Conservation (phyloP, 2,329 filamentous ascomycete genomes). For the Neofusicoccum parvum region DNA sequence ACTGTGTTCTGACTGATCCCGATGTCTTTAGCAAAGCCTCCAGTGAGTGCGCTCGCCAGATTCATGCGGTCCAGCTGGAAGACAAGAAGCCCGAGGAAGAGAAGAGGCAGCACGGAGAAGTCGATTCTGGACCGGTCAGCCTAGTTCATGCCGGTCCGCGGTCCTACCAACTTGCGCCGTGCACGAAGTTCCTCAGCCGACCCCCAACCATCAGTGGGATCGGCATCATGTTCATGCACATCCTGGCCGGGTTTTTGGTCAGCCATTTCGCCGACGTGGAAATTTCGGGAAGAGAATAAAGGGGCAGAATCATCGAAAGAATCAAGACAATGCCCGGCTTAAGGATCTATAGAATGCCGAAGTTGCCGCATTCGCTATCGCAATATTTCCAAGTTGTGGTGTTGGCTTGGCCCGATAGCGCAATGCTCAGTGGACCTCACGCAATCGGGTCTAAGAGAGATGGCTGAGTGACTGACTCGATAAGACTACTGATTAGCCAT, state of each 20-base stretch:
- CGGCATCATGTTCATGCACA: neutral
- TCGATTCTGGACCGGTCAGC: slow-evolving; percentile 46
- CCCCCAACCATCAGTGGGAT: neutral
- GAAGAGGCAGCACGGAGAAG: slow-evolving; percentile 50
- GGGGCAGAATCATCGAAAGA: neutral
- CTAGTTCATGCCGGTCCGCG: neutral
- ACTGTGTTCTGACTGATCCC: slow-evolving; percentile 49
- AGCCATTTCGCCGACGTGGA: neutral
- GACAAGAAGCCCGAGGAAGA: slow-evolving; percentile 53
- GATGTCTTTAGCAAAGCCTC: slow-evolving; percentile 49
- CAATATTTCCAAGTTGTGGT: neutral
- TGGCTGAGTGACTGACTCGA: neutral
- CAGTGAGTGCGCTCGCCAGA: slow-evolving; percentile 54
- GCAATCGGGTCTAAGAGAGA: neutral
- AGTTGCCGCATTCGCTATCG: neutral
- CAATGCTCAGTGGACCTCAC: slow-evolving; percentile 1
- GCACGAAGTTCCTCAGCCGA: neutral
- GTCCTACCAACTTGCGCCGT: neutral
- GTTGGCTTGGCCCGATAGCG: slow-evolving; percentile 16
- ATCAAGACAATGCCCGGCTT: neutral
- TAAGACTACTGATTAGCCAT: neutral
- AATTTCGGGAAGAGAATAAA: neutral
- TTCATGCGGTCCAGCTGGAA: slow-evolving; percentile 59
- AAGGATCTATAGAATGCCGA: neutral
- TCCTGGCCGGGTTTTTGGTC: neutral